Evolutionary conservation across 306 rosid species (phyloP).

Genomic region (Vigna mungo): DNA sequence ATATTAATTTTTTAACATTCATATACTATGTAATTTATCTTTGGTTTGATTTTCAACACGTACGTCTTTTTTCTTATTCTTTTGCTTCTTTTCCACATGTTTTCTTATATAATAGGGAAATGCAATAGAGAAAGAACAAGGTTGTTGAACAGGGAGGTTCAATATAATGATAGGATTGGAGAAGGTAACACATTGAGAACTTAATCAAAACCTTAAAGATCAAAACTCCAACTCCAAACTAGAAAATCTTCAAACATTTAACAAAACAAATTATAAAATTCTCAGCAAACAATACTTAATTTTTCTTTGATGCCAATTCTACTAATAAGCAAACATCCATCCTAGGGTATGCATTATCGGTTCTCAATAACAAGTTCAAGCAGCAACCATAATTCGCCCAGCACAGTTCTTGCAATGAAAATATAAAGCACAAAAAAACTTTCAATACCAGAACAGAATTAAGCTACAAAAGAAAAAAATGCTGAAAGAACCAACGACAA

Average conservation of each 20-base stretch:
- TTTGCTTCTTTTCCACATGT: too few species aligned
- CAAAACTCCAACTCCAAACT: constrained; percentile 40
- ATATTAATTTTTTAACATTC: too few species aligned
- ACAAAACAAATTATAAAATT: neutral
- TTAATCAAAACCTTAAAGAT: constrained; percentile 7
- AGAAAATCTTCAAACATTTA: neutral
- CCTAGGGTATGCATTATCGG: constrained; percentile 4
- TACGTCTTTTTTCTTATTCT: too few species aligned
- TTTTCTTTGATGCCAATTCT: constrained; percentile 27
- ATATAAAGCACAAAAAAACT: neutral
- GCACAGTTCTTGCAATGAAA: constrained; percentile 45
- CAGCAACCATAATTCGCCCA: constrained; percentile 47
- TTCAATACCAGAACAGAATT: neutral
- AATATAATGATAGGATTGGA: neutral
- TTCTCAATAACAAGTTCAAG: constrained; percentile 26
- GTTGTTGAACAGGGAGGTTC: neutral
- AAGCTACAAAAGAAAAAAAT: neutral
- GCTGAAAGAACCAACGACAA: too few species aligned
- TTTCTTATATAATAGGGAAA: neutral
- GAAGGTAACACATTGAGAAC: neutral
- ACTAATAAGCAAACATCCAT: neutral
- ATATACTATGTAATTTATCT: too few species aligned
- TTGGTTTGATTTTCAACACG: too few species aligned
- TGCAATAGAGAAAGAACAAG: neutral
- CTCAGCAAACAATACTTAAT: constrained; percentile 9